Evolutionary conservation across 176 grass and related monocot species (phyloP), one percentile per base, ranked within the genome.

Genomic region (Juncus effusus): DNA sequence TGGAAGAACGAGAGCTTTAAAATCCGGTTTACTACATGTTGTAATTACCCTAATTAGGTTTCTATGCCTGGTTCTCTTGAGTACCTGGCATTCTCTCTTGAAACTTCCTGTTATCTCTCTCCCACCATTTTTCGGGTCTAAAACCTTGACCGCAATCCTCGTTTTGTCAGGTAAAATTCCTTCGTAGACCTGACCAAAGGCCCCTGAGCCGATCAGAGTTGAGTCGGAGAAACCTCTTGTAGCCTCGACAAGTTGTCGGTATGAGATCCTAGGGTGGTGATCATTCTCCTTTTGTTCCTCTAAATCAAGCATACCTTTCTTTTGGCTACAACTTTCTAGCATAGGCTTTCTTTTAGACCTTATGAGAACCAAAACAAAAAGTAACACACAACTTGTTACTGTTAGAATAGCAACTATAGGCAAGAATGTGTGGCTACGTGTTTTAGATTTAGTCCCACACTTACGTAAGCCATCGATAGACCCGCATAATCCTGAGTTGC

Each of bases 31-130:
- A 76, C 79, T 90, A 81, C 91, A 96, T 13, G 87, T 64, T 38
- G 91, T 96, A 35, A 96, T 83, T 62, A 96, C 91, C 50, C 91
- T 83, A 51, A 96, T 89, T 38, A 96, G 65, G 78, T 96, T 96
- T 64, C 91, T 61, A 76, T 96, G 91, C 3, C 91, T 85, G 6
- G 87, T 96, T 61, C 81, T 80, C 69, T 86, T 86, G 12, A 96
- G 87, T 40, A 96, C 87, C 35, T 96, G 76, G 68, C 91, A 96
- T 70, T 90, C 91, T 56, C 91, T 64, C 79, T 90, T 87, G 76
- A 96, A 96, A 76, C 91, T 90, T 5, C 84, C 64, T 4, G 78
- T 62, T 7, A 95, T 77, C 70, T 94, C 90, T 56, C 14, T n/a
- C 54, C 79, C 72, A 56, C 80, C 80, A 58, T 83, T 62, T 71